Evolutionary conservation across 2,329 filamentous ascomycete species (phyloP).

Genomic region (Alternaria brassicae): DNA sequence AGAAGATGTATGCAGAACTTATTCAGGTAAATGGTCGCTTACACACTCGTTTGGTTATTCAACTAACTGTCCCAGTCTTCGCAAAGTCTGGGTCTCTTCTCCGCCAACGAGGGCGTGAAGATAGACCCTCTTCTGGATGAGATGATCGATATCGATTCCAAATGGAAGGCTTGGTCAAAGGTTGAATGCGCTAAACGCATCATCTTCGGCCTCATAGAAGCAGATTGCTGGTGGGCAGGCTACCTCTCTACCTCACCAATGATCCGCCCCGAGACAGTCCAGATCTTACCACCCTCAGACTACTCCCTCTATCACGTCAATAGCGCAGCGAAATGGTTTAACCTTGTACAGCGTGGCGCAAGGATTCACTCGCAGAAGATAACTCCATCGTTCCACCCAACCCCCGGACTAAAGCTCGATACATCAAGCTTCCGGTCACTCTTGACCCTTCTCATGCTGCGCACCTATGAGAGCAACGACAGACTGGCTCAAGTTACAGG

Average conservation of each 20-base stretch:
- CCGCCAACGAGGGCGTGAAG: constrained; percentile 51
- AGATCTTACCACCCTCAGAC: constrained; percentile 56
- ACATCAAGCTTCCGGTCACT: constrained; percentile 40
- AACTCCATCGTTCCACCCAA: constrained; percentile 44
- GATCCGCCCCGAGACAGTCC: constrained; percentile 55
- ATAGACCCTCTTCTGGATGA: constrained; percentile 53
- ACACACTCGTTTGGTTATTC: neutral
- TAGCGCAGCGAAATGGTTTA: constrained; percentile 43
- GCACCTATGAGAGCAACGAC: constrained; percentile 47
- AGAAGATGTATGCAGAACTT: constrained; percentile 60
- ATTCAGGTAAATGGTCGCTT: constrained; percentile 48
- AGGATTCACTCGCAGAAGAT: constrained; percentile 42
- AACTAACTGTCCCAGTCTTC: constrained; percentile 48
- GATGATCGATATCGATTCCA: constrained; percentile 54
- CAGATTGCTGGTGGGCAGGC: constrained; percentile 59
- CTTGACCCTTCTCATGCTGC: constrained; percentile 42
- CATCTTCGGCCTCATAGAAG: constrained; percentile 56
- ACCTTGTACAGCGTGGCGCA: constrained; percentile 39
- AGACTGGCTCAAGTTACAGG: constrained; percentile 37
- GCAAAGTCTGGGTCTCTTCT: constrained; percentile 60
- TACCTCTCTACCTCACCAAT: constrained; percentile 58
- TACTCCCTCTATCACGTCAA: constrained; percentile 56
- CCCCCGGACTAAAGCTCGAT: constrained; percentile 43
- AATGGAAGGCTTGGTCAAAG: constrained; percentile 62
- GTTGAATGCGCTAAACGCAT: constrained; percentile 60